Conservation (phyloP, 2,329 filamentous ascomycete genomes). For the Pseudocercospora musae region DNA sequence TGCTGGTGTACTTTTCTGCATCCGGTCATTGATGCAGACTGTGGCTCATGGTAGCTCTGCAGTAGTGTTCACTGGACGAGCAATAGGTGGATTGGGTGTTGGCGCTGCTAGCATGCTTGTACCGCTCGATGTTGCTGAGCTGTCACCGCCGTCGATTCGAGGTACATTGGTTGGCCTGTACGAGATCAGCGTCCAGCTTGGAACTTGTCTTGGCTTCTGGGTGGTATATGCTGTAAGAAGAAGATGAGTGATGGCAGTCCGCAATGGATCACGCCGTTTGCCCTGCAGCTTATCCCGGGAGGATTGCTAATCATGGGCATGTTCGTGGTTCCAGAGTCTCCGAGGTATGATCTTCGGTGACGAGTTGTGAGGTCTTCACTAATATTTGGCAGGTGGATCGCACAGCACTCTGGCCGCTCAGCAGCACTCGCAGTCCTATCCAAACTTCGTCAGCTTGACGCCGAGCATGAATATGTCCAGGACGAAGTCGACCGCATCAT, state of each 20-base stretch:
- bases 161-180: constrained; percentile 34
- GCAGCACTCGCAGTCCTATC: constrained; percentile 5
- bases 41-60: constrained; percentile 46
- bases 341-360: constrained; percentile 9
- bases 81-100: constrained; percentile 25
- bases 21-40: constrained; percentile 33
- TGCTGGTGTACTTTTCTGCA: constrained; percentile 14
- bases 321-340: constrained; percentile 31
- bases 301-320: constrained; percentile 29
- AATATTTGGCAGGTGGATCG: constrained; percentile 26
- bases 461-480: constrained; percentile 16
- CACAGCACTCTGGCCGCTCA: constrained; percentile 12
- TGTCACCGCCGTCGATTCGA: constrained; percentile 32
- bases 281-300: constrained; percentile 32
- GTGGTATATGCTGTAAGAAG: constrained; percentile 34
- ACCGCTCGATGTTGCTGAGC: constrained; percentile 35
- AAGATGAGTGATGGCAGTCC: constrained; percentile 18
- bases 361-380: neutral
- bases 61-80: constrained; percentile 40
- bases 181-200: constrained; percentile 31
- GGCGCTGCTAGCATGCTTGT: constrained; percentile 31
- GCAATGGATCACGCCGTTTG: constrained; percentile 27
- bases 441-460: constrained; percentile 12
- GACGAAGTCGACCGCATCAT: constrained; percentile 34
- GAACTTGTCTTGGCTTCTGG: constrained; percentile 34